Base-by-base conservation (phyloP, 2,329 filamentous ascomycete genomes). In the Colletotrichum zoysiae region DNA sequence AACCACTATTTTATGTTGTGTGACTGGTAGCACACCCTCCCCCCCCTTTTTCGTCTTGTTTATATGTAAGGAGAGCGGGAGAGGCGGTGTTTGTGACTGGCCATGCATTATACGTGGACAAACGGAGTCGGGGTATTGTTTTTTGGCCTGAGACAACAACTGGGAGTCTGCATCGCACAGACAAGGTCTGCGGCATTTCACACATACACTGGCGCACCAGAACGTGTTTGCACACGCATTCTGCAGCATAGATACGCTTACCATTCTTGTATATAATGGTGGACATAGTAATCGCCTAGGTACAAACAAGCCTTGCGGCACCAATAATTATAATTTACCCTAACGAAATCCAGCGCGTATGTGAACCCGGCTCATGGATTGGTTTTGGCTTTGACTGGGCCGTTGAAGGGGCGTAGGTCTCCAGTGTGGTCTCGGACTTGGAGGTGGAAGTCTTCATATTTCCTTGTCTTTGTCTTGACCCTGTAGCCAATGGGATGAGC, bases 1-100 rank as follows among this genome's bases (percentile, higher is more conserved):
- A 76, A 78, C n/a, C 80, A 83, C 71, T 79, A 81, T 50, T 84
- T 84, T 65, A 71, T 83, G 62, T 75, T 83, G 23, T 82, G 78
- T 57, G 76, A 76, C 60, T 77, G 76, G 76, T 77, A 76, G 51
- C 30, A 5, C 20, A 9, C 14, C 7, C 1, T 8, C 1, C 9
- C 14, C 23, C 18, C 14, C 3, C 12, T n/a, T 20, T 5, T 3
- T 12, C 4, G 2, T 23, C 5, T 14, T 56, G 44, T 51, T 33
- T 26, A 20, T 44, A 26, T 6, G 20, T 18, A 40, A 42, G 12
- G 42, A 57, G 6, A 65, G 57, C 12, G 35, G 35, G 46, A 50
- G 2, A 26, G 40, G 40, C 18, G 69, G 59, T 56, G n/a, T 70
- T 64, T 64, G 58, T 63, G 46, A 51, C 53, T 38, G 50, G 38